Evolutionary conservation across 345 rosid species (phyloP).

Genomic region (Eucalyptus marginata): DNA sequence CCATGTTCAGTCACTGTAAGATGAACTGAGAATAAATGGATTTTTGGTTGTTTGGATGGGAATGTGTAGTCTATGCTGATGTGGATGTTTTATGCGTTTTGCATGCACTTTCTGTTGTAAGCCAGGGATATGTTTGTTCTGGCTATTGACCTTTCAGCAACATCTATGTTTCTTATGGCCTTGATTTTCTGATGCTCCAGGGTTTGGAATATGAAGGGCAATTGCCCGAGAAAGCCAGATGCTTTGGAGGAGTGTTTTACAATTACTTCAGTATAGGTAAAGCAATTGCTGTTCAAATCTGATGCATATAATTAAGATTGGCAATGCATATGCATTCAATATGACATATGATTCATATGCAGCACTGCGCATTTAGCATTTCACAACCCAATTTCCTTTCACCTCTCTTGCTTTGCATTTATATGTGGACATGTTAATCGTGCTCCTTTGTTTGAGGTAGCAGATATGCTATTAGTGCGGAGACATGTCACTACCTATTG

Average conservation of each 20-base stretch:
- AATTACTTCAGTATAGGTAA: constrained; percentile 94
- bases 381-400: neutral
- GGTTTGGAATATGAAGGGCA: constrained; percentile 51
- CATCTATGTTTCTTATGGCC: neutral
- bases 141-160: neutral
- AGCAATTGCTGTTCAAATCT: neutral
- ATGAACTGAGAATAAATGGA: neutral
- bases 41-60: neutral
- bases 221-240: constrained; percentile 36
- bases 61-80: neutral
- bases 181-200: constrained; percentile 21
- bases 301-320: neutral
- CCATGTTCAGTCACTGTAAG: neutral
- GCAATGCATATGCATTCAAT: neutral
- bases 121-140: neutral
- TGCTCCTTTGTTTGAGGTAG: neutral
- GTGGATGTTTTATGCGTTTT: neutral
- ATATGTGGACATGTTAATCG: neutral
- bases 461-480: neutral
- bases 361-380: neutral
- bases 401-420: neutral
- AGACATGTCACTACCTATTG: neutral
- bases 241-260: constrained; percentile 82
- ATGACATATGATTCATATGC: neutral
- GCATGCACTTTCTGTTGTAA: neutral